Conservation (phyloP, 768 basidiomycete genomes). For the Auriscalpium vulgare region DNA sequence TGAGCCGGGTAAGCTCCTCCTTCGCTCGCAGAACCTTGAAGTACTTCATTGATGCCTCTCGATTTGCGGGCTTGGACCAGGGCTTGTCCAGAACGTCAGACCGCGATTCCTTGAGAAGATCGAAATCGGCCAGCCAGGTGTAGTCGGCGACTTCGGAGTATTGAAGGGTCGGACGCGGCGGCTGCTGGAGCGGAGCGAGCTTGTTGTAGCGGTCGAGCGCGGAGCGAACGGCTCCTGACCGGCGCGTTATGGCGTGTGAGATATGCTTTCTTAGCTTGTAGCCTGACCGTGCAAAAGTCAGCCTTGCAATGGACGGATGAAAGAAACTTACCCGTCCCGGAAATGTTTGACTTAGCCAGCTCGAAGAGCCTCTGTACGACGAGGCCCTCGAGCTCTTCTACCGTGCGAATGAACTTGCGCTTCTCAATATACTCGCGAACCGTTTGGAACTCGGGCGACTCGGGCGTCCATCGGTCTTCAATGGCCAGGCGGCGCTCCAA, state of each 20-base stretch:
- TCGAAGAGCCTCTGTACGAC: background rate
- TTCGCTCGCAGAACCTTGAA: background rate
- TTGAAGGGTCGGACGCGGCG: no score
- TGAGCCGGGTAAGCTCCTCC: background rate
- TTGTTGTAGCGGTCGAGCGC: no score
- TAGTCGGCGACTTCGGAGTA: no score
- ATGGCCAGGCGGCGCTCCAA: no score
- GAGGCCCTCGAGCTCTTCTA: background rate
- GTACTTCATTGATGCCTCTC: background rate
- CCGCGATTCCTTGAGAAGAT: no score
- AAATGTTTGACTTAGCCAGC: background rate
- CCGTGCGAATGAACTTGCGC: background rate
- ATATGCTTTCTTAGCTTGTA: background rate
- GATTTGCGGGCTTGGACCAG: no score
- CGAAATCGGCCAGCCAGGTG: no score
- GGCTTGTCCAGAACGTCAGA: no score
- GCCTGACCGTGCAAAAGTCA: background rate
- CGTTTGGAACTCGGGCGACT: background rate
- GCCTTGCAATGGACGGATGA: no score
- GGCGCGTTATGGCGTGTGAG: no score
- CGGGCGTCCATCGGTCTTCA: background rate
- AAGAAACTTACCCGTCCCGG: background rate
- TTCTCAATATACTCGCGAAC: background rate
- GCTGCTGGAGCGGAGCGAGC: no score
- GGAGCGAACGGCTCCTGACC: no score